phyloP scores from a whole-genome alignment of 169 alveolate species.

The Pseudocohnilembus persalinus region DNA sequence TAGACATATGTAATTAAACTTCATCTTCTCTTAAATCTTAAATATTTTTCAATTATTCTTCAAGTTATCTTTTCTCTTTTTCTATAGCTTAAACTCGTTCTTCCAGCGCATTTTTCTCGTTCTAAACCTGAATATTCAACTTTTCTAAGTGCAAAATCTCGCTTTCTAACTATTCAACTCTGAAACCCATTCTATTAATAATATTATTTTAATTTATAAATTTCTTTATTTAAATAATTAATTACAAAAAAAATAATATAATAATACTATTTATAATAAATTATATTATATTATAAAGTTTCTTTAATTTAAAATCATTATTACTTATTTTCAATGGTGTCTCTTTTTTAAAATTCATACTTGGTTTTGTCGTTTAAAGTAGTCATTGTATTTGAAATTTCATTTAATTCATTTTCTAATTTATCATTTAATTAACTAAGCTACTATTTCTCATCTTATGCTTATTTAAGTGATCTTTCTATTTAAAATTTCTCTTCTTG shows the following conservation, averaged over 20 bases:
- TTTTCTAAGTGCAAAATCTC: neutral
- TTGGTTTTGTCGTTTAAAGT: neutral
- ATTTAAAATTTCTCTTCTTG: neutral
- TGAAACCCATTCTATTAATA: neutral
- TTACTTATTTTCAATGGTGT: neutral
- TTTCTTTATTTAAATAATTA: too few species aligned
- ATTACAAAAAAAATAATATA: too few species aligned
- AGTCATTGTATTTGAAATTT: neutral
- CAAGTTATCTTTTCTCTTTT: neutral
- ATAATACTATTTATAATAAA: too few species aligned
- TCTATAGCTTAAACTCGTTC: neutral
- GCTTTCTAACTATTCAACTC: neutral
- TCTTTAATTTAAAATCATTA: too few species aligned
- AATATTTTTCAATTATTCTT: neutral
- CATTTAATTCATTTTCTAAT: neutral
- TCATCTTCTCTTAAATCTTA: neutral
- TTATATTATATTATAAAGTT: too few species aligned
- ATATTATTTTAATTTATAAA: too few species aligned
- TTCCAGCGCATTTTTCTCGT: neutral
- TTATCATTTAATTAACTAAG: neutral
- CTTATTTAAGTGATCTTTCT: too few species aligned
- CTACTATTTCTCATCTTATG: neutral
- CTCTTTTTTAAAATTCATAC: neutral
- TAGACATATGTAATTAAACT: neutral
- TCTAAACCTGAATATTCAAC: too few species aligned